A percentile compares a stretch with the other conserved stretches of the same genome.
These are phyloP conservation scores for Psophocarpus tetragonolobus DNA, from an alignment of 306 rosid species.

Conservation along the genomic window DNA sequence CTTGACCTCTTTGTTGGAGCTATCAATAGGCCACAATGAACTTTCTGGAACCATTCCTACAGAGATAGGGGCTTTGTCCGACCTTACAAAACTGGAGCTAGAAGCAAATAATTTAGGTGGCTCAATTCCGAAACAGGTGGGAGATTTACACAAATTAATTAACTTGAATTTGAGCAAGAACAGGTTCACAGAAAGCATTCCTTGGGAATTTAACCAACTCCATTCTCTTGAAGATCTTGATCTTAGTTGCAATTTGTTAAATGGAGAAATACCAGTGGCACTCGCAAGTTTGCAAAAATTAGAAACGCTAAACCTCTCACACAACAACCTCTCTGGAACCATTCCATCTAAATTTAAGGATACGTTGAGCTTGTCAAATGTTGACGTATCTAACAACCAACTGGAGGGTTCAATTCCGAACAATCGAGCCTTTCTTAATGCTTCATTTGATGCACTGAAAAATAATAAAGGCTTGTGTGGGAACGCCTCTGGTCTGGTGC, in stretches of 20 bases:
- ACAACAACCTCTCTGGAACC: constrained; percentile 33
- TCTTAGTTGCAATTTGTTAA: constrained; percentile 15
- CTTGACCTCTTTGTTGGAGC: neutral
- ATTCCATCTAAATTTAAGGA: constrained; percentile 33
- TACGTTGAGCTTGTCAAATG: constrained; percentile 35
- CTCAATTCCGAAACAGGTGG: neutral
- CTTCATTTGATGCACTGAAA: neutral
- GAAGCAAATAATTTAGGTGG: constrained; percentile 12
- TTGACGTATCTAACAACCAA: constrained; percentile 34
- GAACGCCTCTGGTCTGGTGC: neutral
- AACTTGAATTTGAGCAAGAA: constrained; percentile 2
- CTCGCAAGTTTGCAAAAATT: constrained; percentile 19
- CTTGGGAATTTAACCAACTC: neutral
- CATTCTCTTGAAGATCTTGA: neutral
- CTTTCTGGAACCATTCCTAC: neutral
- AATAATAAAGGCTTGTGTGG: neutral
- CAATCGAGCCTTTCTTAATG: neutral
- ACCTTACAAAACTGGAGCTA: neutral
- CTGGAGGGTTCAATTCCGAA: neutral
- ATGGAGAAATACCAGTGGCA: constrained; percentile 19
- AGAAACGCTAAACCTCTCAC: constrained; percentile 35
- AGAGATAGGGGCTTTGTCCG: neutral
- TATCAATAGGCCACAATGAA: neutral
- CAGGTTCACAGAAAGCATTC: neutral
- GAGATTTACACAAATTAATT: neutral